Evolutionary conservation across 2,329 filamentous ascomycete species (phyloP), one percentile per base, ranked within the genome.

Genomic region (Cryphonectria radicalis): DNA sequence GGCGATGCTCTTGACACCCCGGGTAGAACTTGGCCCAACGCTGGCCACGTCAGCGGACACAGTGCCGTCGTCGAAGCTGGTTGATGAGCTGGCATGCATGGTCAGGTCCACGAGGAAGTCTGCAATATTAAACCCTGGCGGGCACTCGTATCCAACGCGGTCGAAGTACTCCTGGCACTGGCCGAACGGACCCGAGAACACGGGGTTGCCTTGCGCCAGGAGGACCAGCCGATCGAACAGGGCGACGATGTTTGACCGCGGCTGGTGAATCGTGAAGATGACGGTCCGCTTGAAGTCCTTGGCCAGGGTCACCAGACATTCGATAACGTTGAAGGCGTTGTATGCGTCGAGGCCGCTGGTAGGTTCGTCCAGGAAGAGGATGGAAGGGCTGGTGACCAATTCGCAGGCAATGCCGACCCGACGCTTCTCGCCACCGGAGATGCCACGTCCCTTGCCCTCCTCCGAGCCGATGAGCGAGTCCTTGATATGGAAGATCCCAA

Each of bases 261-360:
- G 96, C 78, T 99, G 96, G 80, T 99, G 96, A 74, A 99, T 99
- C 19, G 96, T 99, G 83, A 99, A 98, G 73, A 99, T 92, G 69
- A 99, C 94, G 0, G 97, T 99, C 73, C 97, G 89, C 82, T 98
- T 97, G 84, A 98, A 99, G 59, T 91, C 96, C 84, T 97, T 98
- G 67, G 97, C 96, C 62, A 99, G 84, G 1, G 92, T 97, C 55
- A 98, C 95, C 13, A 99, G 87, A 77, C 95, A 98, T 80, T 99
- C 96, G 37, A 99, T 90, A 55, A 99, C 96, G 74, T 99, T 99
- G 85, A 96, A 99, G 7, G 97, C 97, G 79, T 99, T 99, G 85
- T 91, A 99, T 0, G 96, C 94, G 80, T 99, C 96, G 32, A 98
- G 86, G 68, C 96, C 96, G 78, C 95, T 98, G 0, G 96, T 99